phyloP scores from a whole-genome alignment of 208 protist genomes.

The Crithidia bombi region DNA sequence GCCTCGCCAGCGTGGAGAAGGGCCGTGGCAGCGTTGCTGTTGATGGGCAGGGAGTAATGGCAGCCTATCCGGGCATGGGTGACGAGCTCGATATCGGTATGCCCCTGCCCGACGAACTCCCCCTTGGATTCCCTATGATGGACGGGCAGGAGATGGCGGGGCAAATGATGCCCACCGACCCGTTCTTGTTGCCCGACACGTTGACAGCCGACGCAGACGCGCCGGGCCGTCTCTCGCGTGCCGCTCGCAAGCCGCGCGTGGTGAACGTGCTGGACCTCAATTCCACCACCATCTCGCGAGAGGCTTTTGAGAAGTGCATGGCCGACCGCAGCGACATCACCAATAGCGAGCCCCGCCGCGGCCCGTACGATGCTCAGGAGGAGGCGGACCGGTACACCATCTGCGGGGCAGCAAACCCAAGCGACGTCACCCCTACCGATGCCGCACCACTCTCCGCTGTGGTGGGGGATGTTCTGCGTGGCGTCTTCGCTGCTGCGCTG shows the following conservation, averaged over 20 bases:
- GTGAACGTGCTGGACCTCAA: conserved; percentile 68
- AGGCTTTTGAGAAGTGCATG: conserved; percentile 71
- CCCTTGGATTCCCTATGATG: conserved; percentile 40
- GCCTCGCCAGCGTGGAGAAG: conserved; percentile 85
- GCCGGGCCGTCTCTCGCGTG: conserved; percentile 5
- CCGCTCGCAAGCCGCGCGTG: conserved; percentile 30
- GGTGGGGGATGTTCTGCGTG: conserved; percentile 44
- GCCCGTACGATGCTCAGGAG: conserved; percentile 69
- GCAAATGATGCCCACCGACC: conserved; percentile 21
- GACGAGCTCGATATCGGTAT: conserved; percentile 87
- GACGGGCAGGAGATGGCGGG: conserved; percentile 15
- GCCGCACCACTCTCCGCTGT: conserved; percentile 37
- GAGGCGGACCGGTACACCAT: conserved; percentile 59
- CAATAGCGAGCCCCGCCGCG: conserved; percentile 58
- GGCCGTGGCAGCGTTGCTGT: conserved; percentile 65
- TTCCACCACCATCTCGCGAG: conserved; percentile 74
- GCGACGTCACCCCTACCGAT: conserved; percentile 22
- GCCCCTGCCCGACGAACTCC: conserved; percentile 72
- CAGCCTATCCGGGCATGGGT: conserved; percentile 49
- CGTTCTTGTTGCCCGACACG: conserved; percentile 40
- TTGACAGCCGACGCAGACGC: conserved; percentile 23
- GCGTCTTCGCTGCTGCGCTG: conserved; percentile 43
- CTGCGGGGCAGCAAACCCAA: conserved; percentile 27
- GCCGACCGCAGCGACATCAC: conserved; percentile 69
- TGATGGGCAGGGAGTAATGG: conserved; percentile 33